A percentile compares a stretch with the other conserved stretches of the same genome.
Evolutionary conservation across 2,329 filamentous ascomycete species (phyloP).

Genomic region (Thelonectria discophora): DNA sequence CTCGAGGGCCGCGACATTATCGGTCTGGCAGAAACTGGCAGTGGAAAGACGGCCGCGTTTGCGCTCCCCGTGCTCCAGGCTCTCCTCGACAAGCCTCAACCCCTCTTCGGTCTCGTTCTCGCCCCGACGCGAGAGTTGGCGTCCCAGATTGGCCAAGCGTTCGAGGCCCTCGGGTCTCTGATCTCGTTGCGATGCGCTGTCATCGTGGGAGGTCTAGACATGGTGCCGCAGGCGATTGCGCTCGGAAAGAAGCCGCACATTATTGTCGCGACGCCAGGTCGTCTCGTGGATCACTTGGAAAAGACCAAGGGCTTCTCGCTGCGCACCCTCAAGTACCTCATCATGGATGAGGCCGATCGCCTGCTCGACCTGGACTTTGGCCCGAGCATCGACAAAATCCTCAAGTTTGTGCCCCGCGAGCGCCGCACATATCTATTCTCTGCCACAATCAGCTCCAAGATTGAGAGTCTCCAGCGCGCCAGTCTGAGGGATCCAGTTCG

Average conservation of each 20-base stretch:
- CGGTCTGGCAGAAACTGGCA: constrained; percentile 92
- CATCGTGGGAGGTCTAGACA: constrained; percentile 93
- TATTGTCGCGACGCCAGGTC: constrained; percentile 89
- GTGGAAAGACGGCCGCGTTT: constrained; percentile 95
- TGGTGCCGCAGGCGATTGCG: constrained; percentile 90
- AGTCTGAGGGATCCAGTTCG: constrained; percentile 85
- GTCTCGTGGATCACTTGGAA: constrained; percentile 89
- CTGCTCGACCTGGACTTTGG: constrained; percentile 95
- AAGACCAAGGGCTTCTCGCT: constrained; percentile 97
- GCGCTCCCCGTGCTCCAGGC: constrained; percentile 91
- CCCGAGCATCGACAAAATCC: constrained; percentile 89
- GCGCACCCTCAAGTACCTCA: constrained; percentile 82
- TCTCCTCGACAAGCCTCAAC: constrained; percentile 85
- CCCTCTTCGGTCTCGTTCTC: constrained; percentile 87
- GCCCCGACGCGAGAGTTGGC: constrained; percentile 94
- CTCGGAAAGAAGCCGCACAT: constrained; percentile 97
- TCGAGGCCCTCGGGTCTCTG: constrained; percentile 85
- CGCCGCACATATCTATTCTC: constrained; percentile 89
- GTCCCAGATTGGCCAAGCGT: constrained; percentile 86
- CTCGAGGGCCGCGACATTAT: constrained; percentile 87
- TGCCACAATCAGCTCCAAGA: constrained; percentile 92
- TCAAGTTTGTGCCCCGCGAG: constrained; percentile 85
- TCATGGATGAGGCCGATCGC: constrained; percentile 94
- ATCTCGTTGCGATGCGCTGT: constrained; percentile 89
- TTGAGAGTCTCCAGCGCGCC: constrained; percentile 91